Evolutionary conservation across 2,329 filamentous ascomycete species (phyloP).

Genomic region (Zopfia rhizophila): DNA sequence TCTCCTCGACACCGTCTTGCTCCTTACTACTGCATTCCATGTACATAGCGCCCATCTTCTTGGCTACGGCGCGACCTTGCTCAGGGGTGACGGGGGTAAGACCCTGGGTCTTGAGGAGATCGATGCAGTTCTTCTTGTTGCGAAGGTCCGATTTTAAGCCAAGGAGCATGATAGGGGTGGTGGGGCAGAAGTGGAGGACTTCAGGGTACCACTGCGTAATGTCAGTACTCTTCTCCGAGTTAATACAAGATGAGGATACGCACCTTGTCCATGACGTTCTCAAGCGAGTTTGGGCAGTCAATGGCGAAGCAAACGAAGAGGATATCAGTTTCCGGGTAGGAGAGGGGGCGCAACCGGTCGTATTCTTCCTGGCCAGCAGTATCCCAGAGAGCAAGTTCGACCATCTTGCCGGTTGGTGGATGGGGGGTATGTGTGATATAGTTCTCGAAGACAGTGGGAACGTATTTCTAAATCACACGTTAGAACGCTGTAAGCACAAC

Average conservation of each 20-base stretch:
- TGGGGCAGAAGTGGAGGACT: conserved; percentile 98
- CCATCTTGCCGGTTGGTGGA: conserved; percentile 86
- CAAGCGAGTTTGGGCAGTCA: conserved; percentile 96
- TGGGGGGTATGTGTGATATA: conserved; percentile 98
- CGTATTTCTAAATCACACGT: conserved; percentile 82
- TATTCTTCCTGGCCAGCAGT: conserved; percentile 99
- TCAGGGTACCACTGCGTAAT: conserved; percentile 93
- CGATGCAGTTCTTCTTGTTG: conserved; percentile 94
- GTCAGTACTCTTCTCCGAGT: conserved; percentile 35
- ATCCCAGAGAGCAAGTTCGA: conserved; percentile 97
- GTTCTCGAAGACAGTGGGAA: conserved; percentile 98
- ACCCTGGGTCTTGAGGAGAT: conserved; percentile 97
- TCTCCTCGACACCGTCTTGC: conserved; percentile 94
- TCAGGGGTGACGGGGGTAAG: conserved; percentile 93
- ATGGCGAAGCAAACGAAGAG: conserved; percentile 99
- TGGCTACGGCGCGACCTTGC: conserved; percentile 86
- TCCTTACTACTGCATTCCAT: conserved; percentile 99
- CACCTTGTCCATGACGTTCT: conserved; percentile 99
- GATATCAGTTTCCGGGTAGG: conserved; percentile 97
- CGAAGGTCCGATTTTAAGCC: conserved; percentile 97
- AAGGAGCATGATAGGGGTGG: conserved; percentile 93
- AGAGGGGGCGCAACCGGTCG: conserved; percentile 92
- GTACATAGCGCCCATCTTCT: conserved; percentile 94
- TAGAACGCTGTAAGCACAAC: background rate
- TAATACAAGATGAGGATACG: conserved; percentile 26